phyloP scores from a whole-genome alignment of 768 basidiomycete species.

The Cystofilobasidium bisporidii region DNA sequence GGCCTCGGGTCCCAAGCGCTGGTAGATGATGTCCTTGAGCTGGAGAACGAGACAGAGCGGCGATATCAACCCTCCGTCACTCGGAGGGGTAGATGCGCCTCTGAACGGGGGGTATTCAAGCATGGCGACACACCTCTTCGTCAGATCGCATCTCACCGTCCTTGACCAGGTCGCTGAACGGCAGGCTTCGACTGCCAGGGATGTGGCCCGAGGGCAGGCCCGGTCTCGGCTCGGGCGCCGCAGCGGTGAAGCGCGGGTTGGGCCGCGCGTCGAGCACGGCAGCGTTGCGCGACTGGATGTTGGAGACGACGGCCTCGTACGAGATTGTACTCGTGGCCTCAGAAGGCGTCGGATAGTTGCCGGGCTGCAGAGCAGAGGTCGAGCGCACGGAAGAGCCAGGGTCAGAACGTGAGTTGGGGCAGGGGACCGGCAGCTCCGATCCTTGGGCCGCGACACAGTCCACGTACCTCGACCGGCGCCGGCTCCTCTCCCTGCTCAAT shows the following conservation, averaged over 20 bases:
- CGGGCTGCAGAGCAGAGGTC: constrained; percentile 52
- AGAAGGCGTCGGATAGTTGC: constrained; percentile 32
- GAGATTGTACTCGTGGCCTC: neutral
- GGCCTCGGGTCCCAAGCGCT: constrained; percentile 14
- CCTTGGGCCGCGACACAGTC: no score
- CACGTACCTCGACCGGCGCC: constrained; percentile 19
- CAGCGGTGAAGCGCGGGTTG: constrained; percentile 70
- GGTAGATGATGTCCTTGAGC: constrained; percentile 7
- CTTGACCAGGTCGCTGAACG: constrained; percentile 36
- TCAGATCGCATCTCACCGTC: neutral
- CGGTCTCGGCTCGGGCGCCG: constrained; percentile 78
- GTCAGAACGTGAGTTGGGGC: neutral
- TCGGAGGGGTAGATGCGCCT: neutral
- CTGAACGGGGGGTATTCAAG: no score
- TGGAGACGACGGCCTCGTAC: constrained; percentile 48
- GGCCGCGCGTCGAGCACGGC: constrained; percentile 77
- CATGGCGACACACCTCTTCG: constrained; percentile 5
- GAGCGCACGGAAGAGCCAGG: neutral
- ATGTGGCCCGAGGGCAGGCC: constrained; percentile 86
- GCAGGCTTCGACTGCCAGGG: constrained; percentile 70
- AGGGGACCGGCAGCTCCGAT: no score
- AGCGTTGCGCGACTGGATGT: constrained; percentile 46
- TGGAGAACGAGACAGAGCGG: no score
- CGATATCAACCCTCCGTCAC: no score
- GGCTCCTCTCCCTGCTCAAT: constrained; percentile 30